A percentile compares a stretch with the other conserved stretches of the same genome.
phyloP scores from a whole-genome alignment of 768 basidiomycete genomes.

The Lactarius deliciosus region DNA sequence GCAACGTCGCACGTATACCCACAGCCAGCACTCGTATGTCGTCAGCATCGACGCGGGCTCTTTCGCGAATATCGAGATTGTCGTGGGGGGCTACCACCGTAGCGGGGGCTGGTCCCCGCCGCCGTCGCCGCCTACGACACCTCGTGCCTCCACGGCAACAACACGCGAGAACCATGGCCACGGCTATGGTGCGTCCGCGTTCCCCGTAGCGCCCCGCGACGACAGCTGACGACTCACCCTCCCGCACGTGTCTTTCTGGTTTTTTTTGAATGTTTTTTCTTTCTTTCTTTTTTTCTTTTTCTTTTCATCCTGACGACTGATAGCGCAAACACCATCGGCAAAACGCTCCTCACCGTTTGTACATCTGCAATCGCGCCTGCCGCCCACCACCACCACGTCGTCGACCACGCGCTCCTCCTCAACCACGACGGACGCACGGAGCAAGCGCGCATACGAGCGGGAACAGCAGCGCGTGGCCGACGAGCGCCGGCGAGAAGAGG shows the following conservation, averaged over 20 bases:
- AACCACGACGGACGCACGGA: background rate
- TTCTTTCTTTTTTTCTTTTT: too few relatives aligned
- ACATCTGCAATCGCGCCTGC: slow-evolving; percentile 4
- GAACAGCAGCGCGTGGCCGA: slow-evolving; percentile 18
- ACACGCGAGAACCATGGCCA: slow-evolving; percentile 3
- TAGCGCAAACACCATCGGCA: background rate
- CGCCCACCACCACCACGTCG: background rate
- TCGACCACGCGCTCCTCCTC: background rate
- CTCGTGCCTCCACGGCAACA: background rate
- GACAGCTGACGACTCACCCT: background rate
- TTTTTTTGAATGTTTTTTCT: too few relatives aligned
- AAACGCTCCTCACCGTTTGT: slow-evolving; percentile 10
- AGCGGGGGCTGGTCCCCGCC: slow-evolving; percentile 2
- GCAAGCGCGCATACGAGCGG: slow-evolving; percentile 1
- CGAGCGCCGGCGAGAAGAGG: slow-evolving; percentile 18
- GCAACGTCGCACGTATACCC: slow-evolving; percentile 6
- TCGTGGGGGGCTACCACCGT: slow-evolving; percentile 10
- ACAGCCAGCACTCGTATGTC: slow-evolving; percentile 15
- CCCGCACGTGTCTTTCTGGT: background rate
- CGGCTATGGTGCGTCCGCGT: slow-evolving; percentile 14
- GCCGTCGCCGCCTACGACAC: background rate
- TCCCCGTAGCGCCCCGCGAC: background rate
- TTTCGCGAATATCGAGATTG: slow-evolving; percentile 22
- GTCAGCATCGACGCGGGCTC: slow-evolving; percentile 22
- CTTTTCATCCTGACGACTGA: background rate